Evolutionary conservation across 176 grass and related monocot species (phyloP), one percentile per base, ranked within the genome.

Genomic region (Tuctoria greenei): DNA sequence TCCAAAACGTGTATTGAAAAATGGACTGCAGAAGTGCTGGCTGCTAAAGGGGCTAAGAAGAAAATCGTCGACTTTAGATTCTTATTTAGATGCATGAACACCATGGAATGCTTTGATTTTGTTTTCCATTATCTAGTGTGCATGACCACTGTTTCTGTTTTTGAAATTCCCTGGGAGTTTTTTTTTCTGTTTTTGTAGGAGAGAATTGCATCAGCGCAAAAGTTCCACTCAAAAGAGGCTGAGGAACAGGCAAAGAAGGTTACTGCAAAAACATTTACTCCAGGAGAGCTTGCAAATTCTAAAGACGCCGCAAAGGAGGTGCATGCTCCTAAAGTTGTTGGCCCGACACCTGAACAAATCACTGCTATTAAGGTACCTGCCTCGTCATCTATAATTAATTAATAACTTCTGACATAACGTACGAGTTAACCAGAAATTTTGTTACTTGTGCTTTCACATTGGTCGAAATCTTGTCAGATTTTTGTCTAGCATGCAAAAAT

Each of bases 201-300:
- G 81, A 99, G 87, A 82, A 47, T 68, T 47, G 95, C 80, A 61
- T 89, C 95, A 75, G 92, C 85, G 4, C 52, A 90, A 38, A 79
- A 95, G 64, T 99, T 99, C 66, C 63, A 88, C 73, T 88, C 92
- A 2, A 95, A 95, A 70, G 95, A 99, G 83, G 95, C 95, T 52
- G 92, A 95, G 83, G 95, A 99, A 79, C 85, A 83, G 67, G 91
- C 83, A 5, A 99, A 88, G 81, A 99, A 99, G 87, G 85, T 90
- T 58, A 68, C 95, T 84, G 61, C 56, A 20, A 99, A 99, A 82
- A 88, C 89, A 59, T 99, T 92, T 86, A 90, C 71, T 54, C 87
- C 89, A 46, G 83, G 80, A 8, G 80, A 86, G 39, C 40, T 81
- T 75, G 51, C 61, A 50, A 81, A 87, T 73, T 50, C 66, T 73